Evolutionary conservation across 2,329 filamentous ascomycete genomes (phyloP).

Genomic region (Botrytis cinerea): DNA sequence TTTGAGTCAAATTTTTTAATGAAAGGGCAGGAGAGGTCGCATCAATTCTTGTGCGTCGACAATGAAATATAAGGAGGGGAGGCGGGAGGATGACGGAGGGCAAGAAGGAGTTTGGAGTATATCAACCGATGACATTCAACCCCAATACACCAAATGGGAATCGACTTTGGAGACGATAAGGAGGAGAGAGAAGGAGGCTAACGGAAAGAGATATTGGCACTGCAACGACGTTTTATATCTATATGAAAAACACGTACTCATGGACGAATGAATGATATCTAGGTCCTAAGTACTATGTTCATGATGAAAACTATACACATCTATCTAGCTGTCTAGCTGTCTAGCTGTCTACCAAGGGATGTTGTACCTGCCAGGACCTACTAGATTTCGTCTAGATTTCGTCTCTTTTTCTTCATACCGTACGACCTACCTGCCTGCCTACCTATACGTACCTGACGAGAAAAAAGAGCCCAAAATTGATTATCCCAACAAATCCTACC

Average conservation of each 20-base stretch:
- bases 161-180: not conserved
- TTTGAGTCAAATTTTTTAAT: not conserved
- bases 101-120: not conserved
- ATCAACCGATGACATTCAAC: conserved; percentile 9
- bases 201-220: not conserved
- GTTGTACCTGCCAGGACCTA: not conserved
- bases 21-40: not conserved
- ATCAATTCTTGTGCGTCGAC: not conserved
- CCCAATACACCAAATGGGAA: not conserved
- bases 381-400: not conserved
- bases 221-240: not conserved
- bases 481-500: not conserved
- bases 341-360: not conserved
- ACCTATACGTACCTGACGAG: too few relatives aligned
- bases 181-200: not conserved
- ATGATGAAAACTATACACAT: not conserved
- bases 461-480: not conserved
- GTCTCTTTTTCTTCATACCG: not conserved
- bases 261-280: not conserved
- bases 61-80: not conserved
- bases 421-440: not conserved
- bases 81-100: not conserved
- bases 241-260: not conserved
- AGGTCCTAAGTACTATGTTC: not conserved
- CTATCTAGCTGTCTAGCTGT: too few relatives aligned